Base-by-base conservation (phyloP, 2,329 filamentous ascomycete species). In the Neofusicoccum sp. region DNA sequence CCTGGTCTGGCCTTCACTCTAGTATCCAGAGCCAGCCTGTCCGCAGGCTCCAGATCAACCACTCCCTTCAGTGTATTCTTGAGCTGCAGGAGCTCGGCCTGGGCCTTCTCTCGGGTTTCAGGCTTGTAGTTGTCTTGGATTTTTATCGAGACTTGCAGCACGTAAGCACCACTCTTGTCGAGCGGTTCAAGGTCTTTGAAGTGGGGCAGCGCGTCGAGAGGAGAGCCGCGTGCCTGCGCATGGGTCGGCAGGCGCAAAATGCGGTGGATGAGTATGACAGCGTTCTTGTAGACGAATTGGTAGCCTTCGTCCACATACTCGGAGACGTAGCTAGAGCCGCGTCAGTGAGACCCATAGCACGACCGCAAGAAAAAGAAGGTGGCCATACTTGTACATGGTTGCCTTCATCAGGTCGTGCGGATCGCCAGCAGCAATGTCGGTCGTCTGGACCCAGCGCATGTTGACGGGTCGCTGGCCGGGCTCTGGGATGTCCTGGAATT, bases 21-120 rank as follows among this genome's bases (percentile, higher is more conserved):
- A 3, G 85, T 86, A 70, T 89, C 86, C 66, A 89, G 74, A 31
- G 83, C 78, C 56, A 89, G 73, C 56, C 87, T 78, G 72, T 89
- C 85, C 1, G 83, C 84, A 49, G 83, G 79, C 50, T 81, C 78
- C 67, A 89, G 70, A 58, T 85, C 83, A 28, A 89, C 81, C 14
- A 82, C 83, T 4, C 82, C 82, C 67, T 82, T 85, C 73, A 89
- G 78, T 63, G 80, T 77, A 62, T 83, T 80, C 68, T 83, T 84
- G 66, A 88, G 79, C 1, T 72, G 76, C 67, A 84, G 76, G 45
- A 89, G 70, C 70, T 88, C 84, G 64, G 81, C 77, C 31, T 82
- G 82, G 0, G 83, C 86, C 33, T 76, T 75, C 58, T 83, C 83
- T 67, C 85, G 78, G 16, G 85, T 77, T 56, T 82, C 80, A 31